Percentiles rank a stretch among this genome's conserved stretches.
Evolutionary conservation across 371 early-diverging fungal species (phyloP).

Genomic region (Zopfochytrium polystomum): DNA sequence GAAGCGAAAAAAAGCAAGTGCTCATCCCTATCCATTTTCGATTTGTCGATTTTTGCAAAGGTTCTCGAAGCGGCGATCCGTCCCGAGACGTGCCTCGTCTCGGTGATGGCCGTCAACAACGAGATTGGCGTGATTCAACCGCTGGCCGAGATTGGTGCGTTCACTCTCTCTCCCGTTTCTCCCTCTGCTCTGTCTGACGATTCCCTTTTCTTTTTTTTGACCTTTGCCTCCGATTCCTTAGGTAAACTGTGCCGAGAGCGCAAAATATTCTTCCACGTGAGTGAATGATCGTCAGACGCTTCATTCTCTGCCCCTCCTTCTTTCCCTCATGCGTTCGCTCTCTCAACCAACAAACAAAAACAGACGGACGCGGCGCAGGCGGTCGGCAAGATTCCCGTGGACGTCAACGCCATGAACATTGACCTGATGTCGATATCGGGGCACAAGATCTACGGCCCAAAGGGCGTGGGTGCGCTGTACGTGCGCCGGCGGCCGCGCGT

Average conservation of each 20-base stretch:
- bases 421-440: constrained; percentile 97
- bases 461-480: constrained; percentile 96
- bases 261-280: constrained; percentile 83
- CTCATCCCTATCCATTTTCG: not conserved
- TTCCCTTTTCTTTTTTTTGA: constrained; percentile 28
- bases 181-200: constrained; percentile 27
- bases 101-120: constrained; percentile 99
- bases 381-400: constrained; percentile 94
- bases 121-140: constrained; percentile 99
- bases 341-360: constrained; percentile 10
- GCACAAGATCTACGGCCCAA: constrained; percentile 99
- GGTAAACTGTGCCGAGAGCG: constrained; percentile 72
- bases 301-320: not conserved
- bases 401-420: constrained; percentile 95
- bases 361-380: constrained; percentile 99
- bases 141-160: constrained; percentile 85
- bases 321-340: not conserved
- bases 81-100: constrained; percentile 89
- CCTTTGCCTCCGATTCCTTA: too few relatives aligned
- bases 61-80: constrained; percentile 83
- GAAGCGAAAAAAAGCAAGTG: too few relatives aligned
- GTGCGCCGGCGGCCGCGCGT: constrained; percentile 96
- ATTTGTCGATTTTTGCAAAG: constrained; percentile 31
- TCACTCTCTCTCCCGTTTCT: constrained; percentile 27
- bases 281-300: not conserved